phyloP scores from a whole-genome alignment of 768 basidiomycete species.

The Psilocybe tampanensis region DNA sequence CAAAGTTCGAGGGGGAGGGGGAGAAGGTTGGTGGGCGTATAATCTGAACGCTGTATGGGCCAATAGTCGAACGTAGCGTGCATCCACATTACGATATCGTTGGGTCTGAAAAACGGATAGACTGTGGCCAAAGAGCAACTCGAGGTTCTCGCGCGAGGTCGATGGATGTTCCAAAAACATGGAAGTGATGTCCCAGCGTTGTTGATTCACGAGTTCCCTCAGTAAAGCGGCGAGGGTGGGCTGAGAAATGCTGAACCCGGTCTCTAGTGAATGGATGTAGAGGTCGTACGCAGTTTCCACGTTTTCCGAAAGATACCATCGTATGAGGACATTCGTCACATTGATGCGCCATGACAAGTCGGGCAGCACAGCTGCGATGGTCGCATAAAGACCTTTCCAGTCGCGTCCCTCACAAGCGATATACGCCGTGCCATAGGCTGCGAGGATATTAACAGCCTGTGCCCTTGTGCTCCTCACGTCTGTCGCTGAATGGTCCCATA shows the following conservation, averaged over 20 bases:
- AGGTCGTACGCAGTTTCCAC: slow-evolving; percentile 13
- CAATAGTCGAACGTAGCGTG: slow-evolving; percentile 32
- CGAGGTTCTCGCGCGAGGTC: slow-evolving; percentile 32
- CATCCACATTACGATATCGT: slow-evolving; percentile 30
- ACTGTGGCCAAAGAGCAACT: slow-evolving; percentile 40
- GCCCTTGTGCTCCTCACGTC: slow-evolving; percentile 17
- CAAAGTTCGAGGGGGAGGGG: slow-evolving; percentile 28
- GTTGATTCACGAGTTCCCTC: slow-evolving; percentile 30
- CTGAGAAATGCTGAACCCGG: slow-evolving; percentile 23
- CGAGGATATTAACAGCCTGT: slow-evolving; percentile 34
- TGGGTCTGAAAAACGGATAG: slow-evolving; percentile 38
- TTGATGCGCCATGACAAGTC: slow-evolving; percentile 26
- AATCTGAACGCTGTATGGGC: slow-evolving; percentile 35
- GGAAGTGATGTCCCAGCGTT: slow-evolving; percentile 30
- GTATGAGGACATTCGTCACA: slow-evolving; percentile 27
- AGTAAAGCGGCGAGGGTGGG: slow-evolving; percentile 31
- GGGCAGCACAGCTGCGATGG: slow-evolving; percentile 26
- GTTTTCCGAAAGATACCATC: slow-evolving; percentile 5
- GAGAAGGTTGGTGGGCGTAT: slow-evolving; percentile 37
- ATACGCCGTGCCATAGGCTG: slow-evolving; percentile 35
- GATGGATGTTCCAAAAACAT: slow-evolving; percentile 33
- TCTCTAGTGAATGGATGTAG: slow-evolving; percentile 30
- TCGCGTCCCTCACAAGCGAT: slow-evolving; percentile 26
- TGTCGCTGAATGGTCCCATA: slow-evolving; percentile 26
- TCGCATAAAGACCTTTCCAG: slow-evolving; percentile 32